A percentile compares a stretch with the other conserved stretches of the same genome.
Evolutionary conservation across 495 filamentous ascomycete genomes (phyloP).

Genomic region (Cudoniella acicularis): DNA sequence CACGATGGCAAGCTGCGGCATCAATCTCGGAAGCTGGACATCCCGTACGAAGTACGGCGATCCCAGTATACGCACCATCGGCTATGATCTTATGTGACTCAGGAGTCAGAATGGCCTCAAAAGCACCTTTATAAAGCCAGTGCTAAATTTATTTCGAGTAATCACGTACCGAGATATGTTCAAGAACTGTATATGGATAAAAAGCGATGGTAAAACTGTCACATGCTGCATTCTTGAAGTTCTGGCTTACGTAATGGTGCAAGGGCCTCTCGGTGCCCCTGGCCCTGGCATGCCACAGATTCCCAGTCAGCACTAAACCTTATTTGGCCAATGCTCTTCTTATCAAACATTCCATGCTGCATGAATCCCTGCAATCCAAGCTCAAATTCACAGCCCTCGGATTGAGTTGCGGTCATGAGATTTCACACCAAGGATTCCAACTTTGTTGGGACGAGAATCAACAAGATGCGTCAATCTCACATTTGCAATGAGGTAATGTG

Average conservation of each 20-base stretch:
- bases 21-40: too few species aligned
- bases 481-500: not conserved
- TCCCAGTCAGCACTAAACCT: not conserved
- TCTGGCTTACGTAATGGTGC: not conserved
- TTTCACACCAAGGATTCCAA: not conserved
- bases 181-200: not conserved
- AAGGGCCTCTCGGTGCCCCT: not conserved
- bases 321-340: not conserved
- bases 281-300: not conserved
- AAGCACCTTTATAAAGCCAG: too few species aligned
- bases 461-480: too few species aligned
- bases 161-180: not conserved
- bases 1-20: too few species aligned
- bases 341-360: not conserved
- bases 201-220: not conserved
- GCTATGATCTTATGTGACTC: too few species aligned
- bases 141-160: too few species aligned
- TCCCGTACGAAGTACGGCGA: too few species aligned
- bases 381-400: not conserved
- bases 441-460: not conserved
- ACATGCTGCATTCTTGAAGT: not conserved
- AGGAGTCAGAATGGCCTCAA: too few species aligned
- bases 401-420: not conserved
- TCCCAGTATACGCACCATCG: too few species aligned
- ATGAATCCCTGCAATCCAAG: not conserved